Conservation (phyloP, 345 rosid species). For the Eutrema heterophyllum region DNA sequence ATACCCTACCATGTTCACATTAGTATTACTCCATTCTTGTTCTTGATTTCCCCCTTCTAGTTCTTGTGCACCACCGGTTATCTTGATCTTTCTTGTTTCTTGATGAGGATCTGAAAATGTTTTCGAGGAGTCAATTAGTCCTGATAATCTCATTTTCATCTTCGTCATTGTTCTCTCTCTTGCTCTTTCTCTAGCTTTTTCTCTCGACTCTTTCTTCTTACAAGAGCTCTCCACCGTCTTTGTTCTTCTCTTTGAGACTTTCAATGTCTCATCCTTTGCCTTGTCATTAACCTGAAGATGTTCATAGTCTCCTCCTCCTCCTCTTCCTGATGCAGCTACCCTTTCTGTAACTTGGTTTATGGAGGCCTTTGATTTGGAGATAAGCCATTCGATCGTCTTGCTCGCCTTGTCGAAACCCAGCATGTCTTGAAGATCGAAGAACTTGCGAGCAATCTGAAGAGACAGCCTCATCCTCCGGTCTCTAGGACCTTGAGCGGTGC, state of each 20-base stretch:
- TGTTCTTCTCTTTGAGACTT: slow-evolving; percentile 18
- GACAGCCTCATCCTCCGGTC: slow-evolving; percentile 76
- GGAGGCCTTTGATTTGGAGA: slow-evolving; percentile 62
- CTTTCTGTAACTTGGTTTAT: slow-evolving; percentile 55
- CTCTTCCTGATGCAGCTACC: slow-evolving; percentile 16
- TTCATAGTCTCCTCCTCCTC: background rate
- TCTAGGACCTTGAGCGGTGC: slow-evolving; percentile 65
- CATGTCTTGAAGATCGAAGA: slow-evolving; percentile 77
- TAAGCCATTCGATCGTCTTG: slow-evolving; percentile 75
- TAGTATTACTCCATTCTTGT: slow-evolving; percentile 16
- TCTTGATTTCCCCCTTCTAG: slow-evolving; percentile 24
- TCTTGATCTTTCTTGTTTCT: slow-evolving; percentile 37
- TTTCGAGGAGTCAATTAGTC: slow-evolving; percentile 9
- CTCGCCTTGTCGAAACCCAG: slow-evolving; percentile 78
- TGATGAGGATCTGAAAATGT: slow-evolving; percentile 25
- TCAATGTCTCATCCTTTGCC: slow-evolving; percentile 8
- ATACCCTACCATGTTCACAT: slow-evolving; percentile 20
- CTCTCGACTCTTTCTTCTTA: slow-evolving; percentile 39
- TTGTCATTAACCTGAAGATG: slow-evolving; percentile 1
- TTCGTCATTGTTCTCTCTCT: slow-evolving; percentile 63
- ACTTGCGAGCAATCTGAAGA: slow-evolving; percentile 58
- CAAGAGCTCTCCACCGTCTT: slow-evolving; percentile 12
- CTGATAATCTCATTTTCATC: slow-evolving; percentile 37
- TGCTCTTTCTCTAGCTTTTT: slow-evolving; percentile 65
- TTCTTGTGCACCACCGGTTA: slow-evolving; percentile 11